Percentiles rank a stretch among this genome's conserved stretches.
These are phyloP conservation scores for Lodderomyces margitis DNA, from an alignment of 1,139 yeast species.

Conservation along the genomic window DNA sequence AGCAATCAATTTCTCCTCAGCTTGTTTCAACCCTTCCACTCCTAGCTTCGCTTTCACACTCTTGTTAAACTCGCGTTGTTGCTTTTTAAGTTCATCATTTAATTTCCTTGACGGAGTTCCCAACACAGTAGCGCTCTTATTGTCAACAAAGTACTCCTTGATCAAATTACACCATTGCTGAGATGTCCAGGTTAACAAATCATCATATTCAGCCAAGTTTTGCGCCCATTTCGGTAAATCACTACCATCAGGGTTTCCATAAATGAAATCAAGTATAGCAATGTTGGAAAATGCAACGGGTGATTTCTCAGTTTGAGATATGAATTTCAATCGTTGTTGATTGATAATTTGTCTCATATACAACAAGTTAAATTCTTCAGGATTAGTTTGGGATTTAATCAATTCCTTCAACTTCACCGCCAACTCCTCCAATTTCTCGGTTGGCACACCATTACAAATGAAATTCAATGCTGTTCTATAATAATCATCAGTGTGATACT, in stretches of 20 bases:
- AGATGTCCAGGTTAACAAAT: slow-evolving; percentile 57
- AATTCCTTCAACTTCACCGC: slow-evolving; percentile 51
- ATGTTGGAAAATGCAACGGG: slow-evolving; percentile 60
- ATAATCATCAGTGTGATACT: slow-evolving; percentile 69
- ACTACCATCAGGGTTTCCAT: slow-evolving; percentile 64
- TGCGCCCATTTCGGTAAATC: slow-evolving; percentile 56
- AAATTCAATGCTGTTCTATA: slow-evolving; percentile 57
- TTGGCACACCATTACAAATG: slow-evolving; percentile 73
- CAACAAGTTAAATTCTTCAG: slow-evolving; percentile 54
- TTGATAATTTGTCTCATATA: slow-evolving; percentile 67
- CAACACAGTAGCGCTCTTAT: slow-evolving; percentile 68
- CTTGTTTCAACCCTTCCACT: slow-evolving; percentile 53
- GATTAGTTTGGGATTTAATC: slow-evolving; percentile 48
- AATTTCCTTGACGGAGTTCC: slow-evolving; percentile 72
- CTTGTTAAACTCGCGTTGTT: slow-evolving; percentile 47
- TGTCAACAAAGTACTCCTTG: slow-evolving; percentile 54
- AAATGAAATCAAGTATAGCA: slow-evolving; percentile 76
- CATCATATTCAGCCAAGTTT: slow-evolving; percentile 60
- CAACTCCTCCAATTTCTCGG: slow-evolving; percentile 54
- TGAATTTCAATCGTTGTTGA: slow-evolving; percentile 61
- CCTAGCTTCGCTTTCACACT: slow-evolving; percentile 57
- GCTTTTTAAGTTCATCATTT: slow-evolving; percentile 51
- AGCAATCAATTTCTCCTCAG: slow-evolving; percentile 48
- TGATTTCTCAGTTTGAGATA: slow-evolving; percentile 65
- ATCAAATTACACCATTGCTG: slow-evolving; percentile 67